phyloP scores from a whole-genome alignment of 345 rosid species.

The Euphorbia tirucalli region DNA sequence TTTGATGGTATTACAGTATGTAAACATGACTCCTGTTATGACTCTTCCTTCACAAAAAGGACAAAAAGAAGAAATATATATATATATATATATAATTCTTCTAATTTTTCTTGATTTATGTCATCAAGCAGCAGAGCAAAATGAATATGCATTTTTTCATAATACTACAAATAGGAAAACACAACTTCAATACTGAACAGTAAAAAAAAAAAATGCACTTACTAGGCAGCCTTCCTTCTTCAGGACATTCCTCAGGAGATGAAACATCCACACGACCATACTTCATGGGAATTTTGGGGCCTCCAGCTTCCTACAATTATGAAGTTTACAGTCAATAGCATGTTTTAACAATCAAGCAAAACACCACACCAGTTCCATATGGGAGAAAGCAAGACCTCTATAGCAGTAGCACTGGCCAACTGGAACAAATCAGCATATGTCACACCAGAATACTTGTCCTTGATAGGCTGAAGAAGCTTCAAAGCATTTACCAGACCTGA shows the following conservation, averaged over 20 bases:
- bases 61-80: neutral
- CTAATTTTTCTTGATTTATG: neutral
- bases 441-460: slow-evolving; percentile 75
- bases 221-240: slow-evolving; percentile 99
- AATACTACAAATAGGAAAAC: neutral
- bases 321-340: slow-evolving; percentile 17
- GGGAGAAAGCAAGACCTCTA: slow-evolving; percentile 57
- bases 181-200: neutral
- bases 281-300: slow-evolving; percentile 87
- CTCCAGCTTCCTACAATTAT: slow-evolving; percentile 79
- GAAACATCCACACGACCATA: slow-evolving; percentile 88
- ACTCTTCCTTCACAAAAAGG: neutral
- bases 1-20: neutral
- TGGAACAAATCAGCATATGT: slow-evolving; percentile 93
- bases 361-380: neutral
- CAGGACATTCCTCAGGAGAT: slow-evolving; percentile 78
- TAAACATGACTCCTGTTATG: neutral
- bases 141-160: neutral
- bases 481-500: slow-evolving; percentile 84
- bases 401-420: slow-evolving; percentile 89
- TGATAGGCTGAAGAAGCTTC: slow-evolving; percentile 71
- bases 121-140: slow-evolving; percentile 6
- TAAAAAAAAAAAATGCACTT: slow-evolving; percentile 23
- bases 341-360: slow-evolving; percentile 6
- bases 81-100: neutral